Conservation (phyloP, 495 filamentous ascomycete species). For the Penicillium turbatum region DNA sequence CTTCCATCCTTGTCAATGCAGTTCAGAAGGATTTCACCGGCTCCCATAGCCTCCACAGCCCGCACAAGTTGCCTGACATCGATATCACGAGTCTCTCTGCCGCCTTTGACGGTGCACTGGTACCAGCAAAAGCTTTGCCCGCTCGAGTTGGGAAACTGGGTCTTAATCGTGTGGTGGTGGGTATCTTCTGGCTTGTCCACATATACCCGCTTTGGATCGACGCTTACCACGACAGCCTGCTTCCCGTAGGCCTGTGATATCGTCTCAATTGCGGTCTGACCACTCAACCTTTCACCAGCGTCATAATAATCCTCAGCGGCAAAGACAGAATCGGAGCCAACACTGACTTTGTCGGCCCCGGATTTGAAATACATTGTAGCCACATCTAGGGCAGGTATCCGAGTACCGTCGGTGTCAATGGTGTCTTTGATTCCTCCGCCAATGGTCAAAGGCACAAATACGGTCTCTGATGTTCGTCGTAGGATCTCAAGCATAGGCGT, state of each 20-base stretch:
- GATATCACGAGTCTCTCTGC: slow-evolving; percentile 82
- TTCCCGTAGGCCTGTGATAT: slow-evolving; percentile 93
- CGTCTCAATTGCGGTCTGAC: slow-evolving; percentile 86
- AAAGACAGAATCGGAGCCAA: slow-evolving; percentile 89
- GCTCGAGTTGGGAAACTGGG: slow-evolving; percentile 61
- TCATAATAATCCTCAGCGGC: slow-evolving; percentile 87
- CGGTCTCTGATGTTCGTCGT: slow-evolving; percentile 76
- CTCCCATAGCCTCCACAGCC: slow-evolving; percentile 94
- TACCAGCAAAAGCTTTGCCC: slow-evolving; percentile 93
- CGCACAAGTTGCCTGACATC: slow-evolving; percentile 82
- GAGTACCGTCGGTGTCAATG: slow-evolving; percentile 82
- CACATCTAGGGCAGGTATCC: slow-evolving; percentile 80
- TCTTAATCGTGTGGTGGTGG: slow-evolving; percentile 71
- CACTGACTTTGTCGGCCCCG: slow-evolving; percentile 97
- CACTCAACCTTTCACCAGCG: slow-evolving; percentile 59
- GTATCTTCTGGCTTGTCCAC: slow-evolving; percentile 69
- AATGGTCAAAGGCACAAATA: slow-evolving; percentile 96
- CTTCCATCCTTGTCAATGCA: slow-evolving; percentile 97
- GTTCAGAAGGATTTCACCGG: slow-evolving; percentile 91
- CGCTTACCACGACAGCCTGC: slow-evolving; percentile 93
- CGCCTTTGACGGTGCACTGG: slow-evolving; percentile 94
- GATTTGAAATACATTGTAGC: slow-evolving; percentile 97
- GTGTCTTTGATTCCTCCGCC: slow-evolving; percentile 93
- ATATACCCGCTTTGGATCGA: slow-evolving; percentile 89
- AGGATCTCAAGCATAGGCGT: slow-evolving; percentile 94